phyloP scores from a whole-genome alignment of 257 asterid genomes.

The Solanum sejunctum region DNA sequence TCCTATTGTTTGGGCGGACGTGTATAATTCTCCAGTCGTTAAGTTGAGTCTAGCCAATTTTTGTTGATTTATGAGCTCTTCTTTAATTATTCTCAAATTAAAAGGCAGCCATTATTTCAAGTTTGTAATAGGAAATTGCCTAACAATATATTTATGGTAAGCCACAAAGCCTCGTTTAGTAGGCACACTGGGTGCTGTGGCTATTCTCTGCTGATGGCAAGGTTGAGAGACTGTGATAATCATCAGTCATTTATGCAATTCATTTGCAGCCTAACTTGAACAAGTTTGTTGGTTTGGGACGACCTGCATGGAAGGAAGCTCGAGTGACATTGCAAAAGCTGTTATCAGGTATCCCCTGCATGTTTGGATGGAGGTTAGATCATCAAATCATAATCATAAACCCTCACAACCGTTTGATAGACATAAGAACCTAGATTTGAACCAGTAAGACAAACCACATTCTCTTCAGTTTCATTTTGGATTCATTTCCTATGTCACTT shows the following conservation, averaged over 20 bases:
- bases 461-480: neutral
- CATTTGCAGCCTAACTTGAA: constrained; percentile 65
- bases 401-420: neutral
- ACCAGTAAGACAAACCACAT: neutral
- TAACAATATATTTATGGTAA: neutral
- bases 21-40: neutral
- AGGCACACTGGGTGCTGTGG: neutral
- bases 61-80: neutral
- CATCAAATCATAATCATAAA: neutral
- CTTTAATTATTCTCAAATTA: neutral
- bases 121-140: neutral
- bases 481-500: neutral
- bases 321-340: constrained; percentile 75
- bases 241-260: neutral
- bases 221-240: neutral
- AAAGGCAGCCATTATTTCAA: neutral
- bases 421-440: neutral
- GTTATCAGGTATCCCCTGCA: constrained; percentile 45
- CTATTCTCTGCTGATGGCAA: neutral
- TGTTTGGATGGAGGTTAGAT: neutral
- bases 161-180: neutral
- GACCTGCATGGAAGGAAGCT: constrained; percentile 98
- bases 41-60: neutral
- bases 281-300: constrained; percentile 71
- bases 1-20: neutral